Conservation (phyloP, 495 filamentous ascomycete species). For the Hapsidospora chrysogenum region DNA sequence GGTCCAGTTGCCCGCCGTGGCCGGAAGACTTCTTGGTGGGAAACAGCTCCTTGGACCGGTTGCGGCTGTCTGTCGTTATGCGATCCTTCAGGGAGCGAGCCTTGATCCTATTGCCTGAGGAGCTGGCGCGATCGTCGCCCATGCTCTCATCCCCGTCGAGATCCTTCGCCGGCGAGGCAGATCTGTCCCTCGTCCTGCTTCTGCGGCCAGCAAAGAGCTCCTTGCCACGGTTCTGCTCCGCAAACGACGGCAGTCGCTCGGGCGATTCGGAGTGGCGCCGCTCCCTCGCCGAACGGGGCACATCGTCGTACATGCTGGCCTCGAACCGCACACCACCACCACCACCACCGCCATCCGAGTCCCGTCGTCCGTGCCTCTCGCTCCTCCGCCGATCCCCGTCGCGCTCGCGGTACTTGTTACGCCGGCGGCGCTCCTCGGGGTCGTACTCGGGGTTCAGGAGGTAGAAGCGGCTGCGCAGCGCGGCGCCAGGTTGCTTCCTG, state of each 20-base stretch:
- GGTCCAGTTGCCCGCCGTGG: constrained; percentile 19
- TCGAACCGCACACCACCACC: constrained; percentile 37
- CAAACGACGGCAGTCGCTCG: constrained; percentile 11
- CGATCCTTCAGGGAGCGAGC: constrained; percentile 29
- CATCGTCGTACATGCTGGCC: constrained; percentile 67
- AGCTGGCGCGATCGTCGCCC: constrained; percentile 16
- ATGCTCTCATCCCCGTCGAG: constrained; percentile 39
- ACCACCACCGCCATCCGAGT: constrained; percentile 9
- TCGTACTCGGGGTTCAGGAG: constrained; percentile 80
- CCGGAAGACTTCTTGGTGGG: constrained; percentile 36
- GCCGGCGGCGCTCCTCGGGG: constrained; percentile 50
- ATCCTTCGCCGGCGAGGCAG: constrained; percentile 55
- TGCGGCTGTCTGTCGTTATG: constrained; percentile 13
- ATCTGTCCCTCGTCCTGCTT: constrained; percentile 31
- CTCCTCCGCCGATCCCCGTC: constrained; percentile 49
- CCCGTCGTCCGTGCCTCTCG: constrained; percentile 25
- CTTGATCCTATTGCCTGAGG: constrained; percentile 23
- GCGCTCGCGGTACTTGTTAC: constrained; percentile 35
- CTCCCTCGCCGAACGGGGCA: constrained; percentile 11
- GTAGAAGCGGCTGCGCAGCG: constrained; percentile 76
- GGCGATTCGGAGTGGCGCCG: constrained; percentile 12
- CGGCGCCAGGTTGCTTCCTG: constrained; percentile 58
- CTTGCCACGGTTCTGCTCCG: constrained; percentile 18
- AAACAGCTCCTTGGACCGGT: constrained; percentile 49
- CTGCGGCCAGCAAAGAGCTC: constrained; percentile 35